Percentiles rank a stretch among this genome's conserved stretches.
These are phyloP conservation scores for Sophora flavescens DNA, from an alignment of 306 rosid genomes.

Conservation along the genomic window DNA sequence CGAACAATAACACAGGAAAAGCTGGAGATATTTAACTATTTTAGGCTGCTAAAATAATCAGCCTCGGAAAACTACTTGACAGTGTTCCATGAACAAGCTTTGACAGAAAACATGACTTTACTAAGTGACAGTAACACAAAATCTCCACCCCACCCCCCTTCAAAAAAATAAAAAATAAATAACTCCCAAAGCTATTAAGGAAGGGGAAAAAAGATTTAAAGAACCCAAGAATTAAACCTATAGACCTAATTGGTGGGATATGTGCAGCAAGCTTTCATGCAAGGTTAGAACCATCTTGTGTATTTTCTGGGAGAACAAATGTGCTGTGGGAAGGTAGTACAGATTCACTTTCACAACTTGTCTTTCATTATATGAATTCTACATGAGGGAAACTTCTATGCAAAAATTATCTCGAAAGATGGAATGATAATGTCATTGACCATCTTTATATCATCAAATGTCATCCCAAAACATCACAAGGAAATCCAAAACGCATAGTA, in stretches of 20 bases:
- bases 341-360: slow-evolving; percentile 1
- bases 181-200: not conserved
- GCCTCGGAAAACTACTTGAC: not conserved
- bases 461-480: slow-evolving; percentile 2
- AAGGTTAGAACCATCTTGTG: slow-evolving; percentile 1
- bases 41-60: slow-evolving; percentile 15
- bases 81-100: slow-evolving; percentile 15
- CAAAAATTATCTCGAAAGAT: not conserved
- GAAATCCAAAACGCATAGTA: slow-evolving; percentile 2
- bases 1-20: slow-evolving; percentile 31
- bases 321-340: not conserved
- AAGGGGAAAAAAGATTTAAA: not conserved
- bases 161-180: too few relatives aligned
- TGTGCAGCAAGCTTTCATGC: slow-evolving; percentile 8
- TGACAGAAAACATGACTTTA: not conserved
- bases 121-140: not conserved
- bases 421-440: not conserved
- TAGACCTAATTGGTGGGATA: slow-evolving; percentile 2
- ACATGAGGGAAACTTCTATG: slow-evolving; percentile 17
- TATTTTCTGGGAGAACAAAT: slow-evolving; percentile 15
- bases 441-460: slow-evolving; percentile 3
- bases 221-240: not conserved
- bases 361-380: slow-evolving; percentile 10
- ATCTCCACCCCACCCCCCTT: not conserved
- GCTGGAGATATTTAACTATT: not conserved